A percentile compares a stretch with the other conserved stretches of the same genome.
Conservation (phyloP, 306 rosid genomes). For the Trichosanthes cucumerina region DNA sequence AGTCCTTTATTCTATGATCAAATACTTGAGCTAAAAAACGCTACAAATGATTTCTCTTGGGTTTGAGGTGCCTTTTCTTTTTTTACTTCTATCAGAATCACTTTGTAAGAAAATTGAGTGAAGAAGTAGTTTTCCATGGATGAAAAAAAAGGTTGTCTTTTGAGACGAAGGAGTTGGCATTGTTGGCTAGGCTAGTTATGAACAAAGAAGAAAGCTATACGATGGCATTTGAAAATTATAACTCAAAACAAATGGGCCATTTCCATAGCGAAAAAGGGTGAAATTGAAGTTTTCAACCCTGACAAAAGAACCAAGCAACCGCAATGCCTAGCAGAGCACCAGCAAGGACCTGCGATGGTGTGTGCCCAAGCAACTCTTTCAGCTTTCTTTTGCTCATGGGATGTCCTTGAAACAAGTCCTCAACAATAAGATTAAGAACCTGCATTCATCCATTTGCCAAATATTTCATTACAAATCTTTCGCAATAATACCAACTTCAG, state of each 20-base stretch:
- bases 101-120: too few relatives aligned
- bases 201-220: not conserved
- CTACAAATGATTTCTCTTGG: too few relatives aligned
- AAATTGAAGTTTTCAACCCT: conserved; percentile 15
- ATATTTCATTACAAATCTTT: not conserved
- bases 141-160: too few relatives aligned
- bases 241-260: not conserved
- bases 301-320: conserved; percentile 65
- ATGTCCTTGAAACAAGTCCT: conserved; percentile 79
- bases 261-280: not conserved
- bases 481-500: too few relatives aligned
- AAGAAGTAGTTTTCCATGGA: not conserved
- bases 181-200: not conserved
- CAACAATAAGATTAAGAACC: conserved; percentile 89
- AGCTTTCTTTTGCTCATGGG: conserved; percentile 83
- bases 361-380: conserved; percentile 86
- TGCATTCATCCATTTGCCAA: conserved; percentile 16
- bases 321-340: conserved; percentile 75
- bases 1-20: too few relatives aligned
- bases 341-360: conserved; percentile 76
- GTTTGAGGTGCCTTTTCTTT: too few relatives aligned
- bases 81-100: too few relatives aligned
- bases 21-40: too few relatives aligned
- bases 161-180: not conserved
- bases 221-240: not conserved